Percentiles rank a stretch among this genome's conserved stretches.
These are phyloP conservation scores for Puccinia polysora DNA, from an alignment of 1,284 basidiomycete genomes.

Conservation along the genomic window DNA sequence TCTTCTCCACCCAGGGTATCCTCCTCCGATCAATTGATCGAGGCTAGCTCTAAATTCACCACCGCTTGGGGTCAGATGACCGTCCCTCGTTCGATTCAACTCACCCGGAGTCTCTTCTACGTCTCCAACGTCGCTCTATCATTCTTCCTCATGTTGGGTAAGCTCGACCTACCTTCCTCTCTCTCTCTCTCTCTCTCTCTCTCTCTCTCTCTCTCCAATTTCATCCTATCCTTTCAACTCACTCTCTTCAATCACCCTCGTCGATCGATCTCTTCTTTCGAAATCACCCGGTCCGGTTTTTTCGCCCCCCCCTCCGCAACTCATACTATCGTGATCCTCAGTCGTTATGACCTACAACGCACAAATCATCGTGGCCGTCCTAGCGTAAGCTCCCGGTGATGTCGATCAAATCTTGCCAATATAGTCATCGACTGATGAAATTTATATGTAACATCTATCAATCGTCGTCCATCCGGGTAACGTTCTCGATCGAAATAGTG, in stretches of 20 bases:
- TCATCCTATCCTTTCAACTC: no score
- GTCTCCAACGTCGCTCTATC: conserved; percentile 36
- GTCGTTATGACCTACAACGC: conserved; percentile 45
- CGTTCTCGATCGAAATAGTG: conserved; percentile 29
- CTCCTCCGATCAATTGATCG: background rate
- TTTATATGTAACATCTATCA: background rate
- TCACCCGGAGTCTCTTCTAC: conserved; percentile 35
- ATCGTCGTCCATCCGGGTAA: background rate
- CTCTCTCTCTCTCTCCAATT: no score
- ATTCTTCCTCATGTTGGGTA: conserved; percentile 41
- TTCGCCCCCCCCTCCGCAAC: no score
- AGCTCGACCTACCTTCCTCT: background rate
- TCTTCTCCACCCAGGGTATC: no score
- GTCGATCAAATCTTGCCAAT: background rate
- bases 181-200: no score
- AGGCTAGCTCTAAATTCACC: background rate
- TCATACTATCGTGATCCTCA: no score
- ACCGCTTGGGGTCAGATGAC: conserved; percentile 18
- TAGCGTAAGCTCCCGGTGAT: conserved; percentile 40
- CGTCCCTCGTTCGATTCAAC: conserved; percentile 27
- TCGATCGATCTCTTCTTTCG: background rate
- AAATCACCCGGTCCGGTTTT: no score
- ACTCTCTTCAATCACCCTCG: background rate
- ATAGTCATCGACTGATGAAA: background rate
- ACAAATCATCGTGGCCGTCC: conserved; percentile 46